These are phyloP conservation scores for Phaeodactylum tricornutum DNA, from an alignment of 108 stramenopile genomes.

Conservation along the genomic window DNA sequence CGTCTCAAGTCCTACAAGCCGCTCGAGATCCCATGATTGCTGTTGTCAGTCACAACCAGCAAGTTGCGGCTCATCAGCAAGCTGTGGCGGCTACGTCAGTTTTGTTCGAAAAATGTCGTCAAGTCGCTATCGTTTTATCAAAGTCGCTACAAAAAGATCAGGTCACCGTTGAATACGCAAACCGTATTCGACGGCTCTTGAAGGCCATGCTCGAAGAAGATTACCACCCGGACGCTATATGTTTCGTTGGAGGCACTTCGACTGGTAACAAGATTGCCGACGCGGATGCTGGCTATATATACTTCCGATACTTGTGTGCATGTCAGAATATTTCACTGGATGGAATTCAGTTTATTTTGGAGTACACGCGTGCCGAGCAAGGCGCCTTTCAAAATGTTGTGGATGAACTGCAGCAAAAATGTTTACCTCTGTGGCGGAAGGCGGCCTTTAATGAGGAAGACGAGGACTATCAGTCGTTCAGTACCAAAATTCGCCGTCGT, in stretches of 20 bases:
- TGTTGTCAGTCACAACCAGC: background rate
- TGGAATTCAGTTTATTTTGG: conserved; percentile 23
- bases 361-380: conserved; percentile 15
- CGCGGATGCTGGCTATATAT: conserved; percentile 52
- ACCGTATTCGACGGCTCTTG: conserved; percentile 42
- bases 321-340: conserved; percentile 40
- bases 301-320: conserved; percentile 54
- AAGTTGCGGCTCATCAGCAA: background rate
- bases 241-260: conserved; percentile 40
- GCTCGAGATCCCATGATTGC: background rate
- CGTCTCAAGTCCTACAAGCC: too few species aligned
- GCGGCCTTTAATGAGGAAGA: background rate
- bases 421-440: conserved; percentile 27
- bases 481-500: conserved; percentile 19
- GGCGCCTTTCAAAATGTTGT: conserved; percentile 26
- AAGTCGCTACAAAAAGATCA: conserved; percentile 50
- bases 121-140: conserved; percentile 59
- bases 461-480: background rate
- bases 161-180: conserved; percentile 62
- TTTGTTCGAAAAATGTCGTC: background rate
- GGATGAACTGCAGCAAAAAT: conserved; percentile 19
- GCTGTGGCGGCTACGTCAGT: background rate
- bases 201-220: conserved; percentile 28
- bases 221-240: conserved; percentile 44
- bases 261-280: conserved; percentile 25